Base-by-base conservation (phyloP, 345 rosid species). In the Dimocarpus longan region DNA sequence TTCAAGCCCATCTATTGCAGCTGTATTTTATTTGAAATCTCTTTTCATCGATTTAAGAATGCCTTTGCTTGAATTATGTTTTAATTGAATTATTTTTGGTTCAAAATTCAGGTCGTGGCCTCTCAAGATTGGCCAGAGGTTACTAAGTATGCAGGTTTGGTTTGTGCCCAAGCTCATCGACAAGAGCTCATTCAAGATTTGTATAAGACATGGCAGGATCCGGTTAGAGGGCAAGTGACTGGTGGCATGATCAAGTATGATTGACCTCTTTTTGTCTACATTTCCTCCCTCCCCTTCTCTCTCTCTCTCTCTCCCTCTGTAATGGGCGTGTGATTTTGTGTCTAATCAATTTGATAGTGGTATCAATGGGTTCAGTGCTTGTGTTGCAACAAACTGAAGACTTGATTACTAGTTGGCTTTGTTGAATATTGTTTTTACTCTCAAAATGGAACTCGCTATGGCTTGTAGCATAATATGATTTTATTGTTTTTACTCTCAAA, bases 101-200 rank as follows among this genome's bases (percentile, higher is more conserved):
- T 71, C 10, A 63, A 28, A n/a, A 52, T 83, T 48, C 81, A 97
- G 99, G 98, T 94, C 8, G 99, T 97, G 10, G 99, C 99, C 68
- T 97, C 99, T 22, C 99, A 97, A 88, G 99, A 97, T 66, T 97
- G 99, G 99, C 99, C 99, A 0, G 99, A 94, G 86, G 73, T 97
- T n/a, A 97, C 99, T 1, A 97, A 97, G 65, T 97, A 97, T 86
- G 95, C 98, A 62, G 99, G 99, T 5, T 80, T 97, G 82, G 99
- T 97, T 52, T 94, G 97, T 80, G 99, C 99, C 71, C 99, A 97
- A 85, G 97, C 99, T 50, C 99, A 97, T 81, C 88, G 99, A 10
- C 99, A 97, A 80, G 99, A 97, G 89, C 98, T 97, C 70, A 97
- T 97, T 65, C 99, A 97, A 80, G 99, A 97, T 86, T 78, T 97